Conservation (phyloP, 352 stramenopile genomes). For the Phytophthora niederhauseri region DNA sequence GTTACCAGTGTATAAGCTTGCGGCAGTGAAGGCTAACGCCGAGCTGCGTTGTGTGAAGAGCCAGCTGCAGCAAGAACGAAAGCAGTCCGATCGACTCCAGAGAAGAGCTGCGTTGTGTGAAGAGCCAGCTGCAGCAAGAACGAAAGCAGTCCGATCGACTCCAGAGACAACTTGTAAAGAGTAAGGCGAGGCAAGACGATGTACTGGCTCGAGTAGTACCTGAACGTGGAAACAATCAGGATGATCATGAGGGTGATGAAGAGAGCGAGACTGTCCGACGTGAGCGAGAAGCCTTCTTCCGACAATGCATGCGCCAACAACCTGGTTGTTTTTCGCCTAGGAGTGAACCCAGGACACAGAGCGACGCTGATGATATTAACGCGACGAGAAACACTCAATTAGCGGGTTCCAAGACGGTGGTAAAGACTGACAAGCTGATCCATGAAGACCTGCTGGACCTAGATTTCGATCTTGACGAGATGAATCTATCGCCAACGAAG, state of each 20-base stretch:
- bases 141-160: slow-evolving; percentile 37
- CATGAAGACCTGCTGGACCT: slow-evolving; percentile 13
- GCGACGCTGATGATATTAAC: neutral
- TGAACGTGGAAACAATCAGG: slow-evolving; percentile 17
- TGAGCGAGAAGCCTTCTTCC: slow-evolving; percentile 28
- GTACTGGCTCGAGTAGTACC: slow-evolving; percentile 15
- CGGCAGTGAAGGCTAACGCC: slow-evolving; percentile 44
- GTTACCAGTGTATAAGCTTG: slow-evolving; percentile 37
- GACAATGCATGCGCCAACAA: slow-evolving; percentile 15
- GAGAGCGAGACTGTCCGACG: slow-evolving; percentile 9
- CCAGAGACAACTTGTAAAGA: slow-evolving; percentile 33
- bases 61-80: slow-evolving; percentile 44
- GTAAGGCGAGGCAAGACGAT: slow-evolving; percentile 32
- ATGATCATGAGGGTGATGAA: slow-evolving; percentile 1
- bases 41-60: slow-evolving; percentile 45
- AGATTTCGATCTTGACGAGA: slow-evolving; percentile 6
- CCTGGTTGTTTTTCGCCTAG: neutral
- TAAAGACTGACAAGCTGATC: neutral
- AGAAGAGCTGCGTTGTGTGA: slow-evolving; percentile 44
- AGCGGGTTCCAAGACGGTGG: neutral
- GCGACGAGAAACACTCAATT: neutral
- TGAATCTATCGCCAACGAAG: slow-evolving; percentile 4
- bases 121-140: slow-evolving; percentile 48
- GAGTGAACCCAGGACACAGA: neutral
- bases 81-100: slow-evolving; percentile 41